Percentiles rank a stretch among this genome's conserved stretches.
These are phyloP conservation scores for Lentinula detonsa DNA, from an alignment of 768 basidiomycete species.

Conservation along the genomic window DNA sequence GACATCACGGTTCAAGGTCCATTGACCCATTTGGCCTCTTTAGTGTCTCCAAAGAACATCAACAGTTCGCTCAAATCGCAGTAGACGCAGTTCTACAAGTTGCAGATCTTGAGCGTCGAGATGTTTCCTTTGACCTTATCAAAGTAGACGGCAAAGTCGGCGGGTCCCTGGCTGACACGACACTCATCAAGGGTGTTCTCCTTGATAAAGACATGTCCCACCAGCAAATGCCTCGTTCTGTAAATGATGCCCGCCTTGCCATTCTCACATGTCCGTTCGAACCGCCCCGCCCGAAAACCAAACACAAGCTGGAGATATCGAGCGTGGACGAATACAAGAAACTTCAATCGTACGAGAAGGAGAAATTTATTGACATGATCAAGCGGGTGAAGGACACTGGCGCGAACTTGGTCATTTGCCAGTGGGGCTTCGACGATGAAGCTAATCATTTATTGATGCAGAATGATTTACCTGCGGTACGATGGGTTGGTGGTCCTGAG, in stretches of 20 bases:
- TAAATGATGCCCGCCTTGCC: slow-evolving; percentile 87
- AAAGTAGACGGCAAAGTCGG: slow-evolving; percentile 99
- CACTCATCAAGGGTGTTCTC: slow-evolving; percentile 93
- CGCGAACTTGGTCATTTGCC: slow-evolving; percentile 97
- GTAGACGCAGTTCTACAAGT: slow-evolving; percentile 95
- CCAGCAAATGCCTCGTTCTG: slow-evolving; percentile 90
- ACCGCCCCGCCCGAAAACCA: slow-evolving; percentile 97
- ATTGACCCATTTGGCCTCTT: background rate
- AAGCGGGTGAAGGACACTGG: slow-evolving; percentile 93
- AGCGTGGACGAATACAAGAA: slow-evolving; percentile 96
- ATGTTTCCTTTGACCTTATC: slow-evolving; percentile 97
- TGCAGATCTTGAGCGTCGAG: slow-evolving; percentile 89
- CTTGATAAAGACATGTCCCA: slow-evolving; percentile 99
- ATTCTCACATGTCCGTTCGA: slow-evolving; percentile 99
- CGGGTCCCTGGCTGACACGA: slow-evolving; percentile 92
- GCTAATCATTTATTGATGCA: slow-evolving; percentile 98
- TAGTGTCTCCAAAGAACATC: slow-evolving; percentile 95
- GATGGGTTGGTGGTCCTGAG: slow-evolving; percentile 99
- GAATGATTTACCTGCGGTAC: slow-evolving; percentile 93
- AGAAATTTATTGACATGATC: slow-evolving; percentile 97
- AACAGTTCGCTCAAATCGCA: slow-evolving; percentile 95
- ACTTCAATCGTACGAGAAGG: slow-evolving; percentile 89
- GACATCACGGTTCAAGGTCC: background rate
- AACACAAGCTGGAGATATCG: slow-evolving; percentile 97
- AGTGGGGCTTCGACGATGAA: slow-evolving; percentile 99